Evolutionary conservation across 495 filamentous ascomycete genomes (phyloP), one percentile per base, ranked within the genome.

Genomic region (Hyaloscypha hepaticicola): DNA sequence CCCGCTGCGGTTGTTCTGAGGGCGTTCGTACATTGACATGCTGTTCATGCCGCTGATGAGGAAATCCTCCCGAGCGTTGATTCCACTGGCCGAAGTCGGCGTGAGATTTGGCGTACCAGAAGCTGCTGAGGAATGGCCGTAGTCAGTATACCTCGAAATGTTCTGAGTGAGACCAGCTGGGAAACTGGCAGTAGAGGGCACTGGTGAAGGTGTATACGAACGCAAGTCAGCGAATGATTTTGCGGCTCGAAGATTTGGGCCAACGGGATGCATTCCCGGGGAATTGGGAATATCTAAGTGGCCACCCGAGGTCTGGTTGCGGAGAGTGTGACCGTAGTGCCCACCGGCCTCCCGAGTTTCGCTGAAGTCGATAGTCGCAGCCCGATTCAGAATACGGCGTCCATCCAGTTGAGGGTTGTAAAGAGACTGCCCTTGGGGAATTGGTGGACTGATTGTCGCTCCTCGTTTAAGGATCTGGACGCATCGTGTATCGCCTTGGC

Each of bases 321-420:
- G 89, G 52, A 96, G 80, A 0, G 90, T 87, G 69, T 85, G 86
- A 74, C 89, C 91, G 67, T 90, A 81, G 49, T 67, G 80, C 38
- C 81, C 80, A 24, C 88, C 87, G 52, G 84, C 85, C 26, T 83
- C 87, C 7, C 93, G 89, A 38, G 91, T 87, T 73, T 97, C 95
- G 69, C 90, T 92, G 77, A 99, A 99, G 77, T 98, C 94, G 70
- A 96, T 96, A n/a, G 95, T 99, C 33, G 95, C 96, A 22, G 95
- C 93, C 29, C 95, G 90, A 79, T 93, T 95, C 34, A 99, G 80
- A 16, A 86, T 89, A 33, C 93, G 90, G 60, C 93, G 85, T 62
- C 86, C 83, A 64, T 97, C 92, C 38, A 45, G 16, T 45, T 45
- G 38, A 60, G 84, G 81, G 21, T 85, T 83, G 55, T 90, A 89